These are phyloP conservation scores for Nidula microcarpa DNA, from an alignment of 768 basidiomycete genomes.

Conservation along the genomic window DNA sequence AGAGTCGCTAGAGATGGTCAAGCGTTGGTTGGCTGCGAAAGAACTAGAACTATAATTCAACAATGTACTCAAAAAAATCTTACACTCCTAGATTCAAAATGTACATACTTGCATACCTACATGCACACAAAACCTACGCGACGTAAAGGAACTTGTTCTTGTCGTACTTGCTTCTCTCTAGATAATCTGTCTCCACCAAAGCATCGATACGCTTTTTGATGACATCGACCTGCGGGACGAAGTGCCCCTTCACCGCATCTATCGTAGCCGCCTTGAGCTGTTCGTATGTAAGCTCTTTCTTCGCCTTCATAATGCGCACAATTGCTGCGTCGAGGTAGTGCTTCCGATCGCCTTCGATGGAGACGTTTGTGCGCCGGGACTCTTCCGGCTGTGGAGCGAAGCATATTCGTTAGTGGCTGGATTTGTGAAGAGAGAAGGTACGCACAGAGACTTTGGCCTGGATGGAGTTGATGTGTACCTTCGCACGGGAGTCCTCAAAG, in stretches of 20 bases:
- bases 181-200: slow-evolving; percentile 83
- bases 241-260: slow-evolving; percentile 84
- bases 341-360: slow-evolving; percentile 85
- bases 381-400: slow-evolving; percentile 70
- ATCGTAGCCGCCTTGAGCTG: slow-evolving; percentile 81
- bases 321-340: slow-evolving; percentile 91
- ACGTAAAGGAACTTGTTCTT: slow-evolving; percentile 76
- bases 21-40: slow-evolving; percentile 1
- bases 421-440: slow-evolving; percentile 3
- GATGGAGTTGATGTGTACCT: slow-evolving; percentile 93
- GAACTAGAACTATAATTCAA: too few species aligned
- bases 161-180: slow-evolving; percentile 73
- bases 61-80: too few species aligned
- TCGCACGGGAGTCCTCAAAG: slow-evolving; percentile 75
- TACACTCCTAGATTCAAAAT: too few species aligned
- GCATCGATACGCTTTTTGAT: slow-evolving; percentile 85
- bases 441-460: slow-evolving; percentile 89
- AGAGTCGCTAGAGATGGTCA: neutral
- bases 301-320: slow-evolving; percentile 93
- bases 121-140: slow-evolving; percentile 30
- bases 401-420: neutral
- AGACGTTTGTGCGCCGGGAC: slow-evolving; percentile 71
- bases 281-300: slow-evolving; percentile 79
- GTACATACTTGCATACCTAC: too few species aligned
- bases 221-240: slow-evolving; percentile 76